phyloP scores from a whole-genome alignment of 1,284 basidiomycete species.

The Cutaneotrichosporon spelunceum region DNA sequence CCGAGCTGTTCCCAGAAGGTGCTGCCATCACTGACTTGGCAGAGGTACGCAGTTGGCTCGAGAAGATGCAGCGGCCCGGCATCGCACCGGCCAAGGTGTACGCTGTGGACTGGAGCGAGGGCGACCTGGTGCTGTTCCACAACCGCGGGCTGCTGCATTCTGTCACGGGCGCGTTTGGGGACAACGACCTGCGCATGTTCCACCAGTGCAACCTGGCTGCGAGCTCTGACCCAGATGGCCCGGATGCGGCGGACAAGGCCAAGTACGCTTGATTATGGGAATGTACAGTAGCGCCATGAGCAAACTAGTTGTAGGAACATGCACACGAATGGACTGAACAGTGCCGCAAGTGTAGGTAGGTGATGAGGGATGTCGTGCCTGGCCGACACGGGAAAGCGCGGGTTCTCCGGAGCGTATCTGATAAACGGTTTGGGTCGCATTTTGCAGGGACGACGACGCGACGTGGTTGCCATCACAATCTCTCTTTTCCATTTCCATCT shows the following conservation, averaged over 20 bases:
- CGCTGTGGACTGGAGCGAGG: conserved; percentile 60
- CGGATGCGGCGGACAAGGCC: conserved; percentile 61
- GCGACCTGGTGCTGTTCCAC: conserved; percentile 66
- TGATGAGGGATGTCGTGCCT: too few relatives aligned
- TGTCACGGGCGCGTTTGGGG: conserved; percentile 69
- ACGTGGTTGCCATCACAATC: too few relatives aligned
- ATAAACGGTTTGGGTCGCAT: neutral
- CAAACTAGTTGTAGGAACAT: neutral
- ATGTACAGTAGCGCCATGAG: neutral
- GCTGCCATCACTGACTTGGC: conserved; percentile 66
- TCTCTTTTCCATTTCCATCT: neutral
- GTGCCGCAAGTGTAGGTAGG: too few relatives aligned
- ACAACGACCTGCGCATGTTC: conserved; percentile 69
- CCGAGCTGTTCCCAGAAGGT: conserved; percentile 66
- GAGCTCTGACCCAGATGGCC: conserved; percentile 65
- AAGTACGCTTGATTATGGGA: conserved; percentile 59
- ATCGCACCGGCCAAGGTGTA: conserved; percentile 56
- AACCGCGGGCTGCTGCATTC: conserved; percentile 73
- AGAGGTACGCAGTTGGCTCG: conserved; percentile 67
- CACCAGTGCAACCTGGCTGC: conserved; percentile 80
- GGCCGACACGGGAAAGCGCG: neutral
- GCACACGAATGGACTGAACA: neutral
- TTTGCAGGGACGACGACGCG: too few relatives aligned
- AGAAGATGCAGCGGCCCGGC: conserved; percentile 74
- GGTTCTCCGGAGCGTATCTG: neutral